Conservation (phyloP, 208 protist species). For the Leishmania arabica region DNA sequence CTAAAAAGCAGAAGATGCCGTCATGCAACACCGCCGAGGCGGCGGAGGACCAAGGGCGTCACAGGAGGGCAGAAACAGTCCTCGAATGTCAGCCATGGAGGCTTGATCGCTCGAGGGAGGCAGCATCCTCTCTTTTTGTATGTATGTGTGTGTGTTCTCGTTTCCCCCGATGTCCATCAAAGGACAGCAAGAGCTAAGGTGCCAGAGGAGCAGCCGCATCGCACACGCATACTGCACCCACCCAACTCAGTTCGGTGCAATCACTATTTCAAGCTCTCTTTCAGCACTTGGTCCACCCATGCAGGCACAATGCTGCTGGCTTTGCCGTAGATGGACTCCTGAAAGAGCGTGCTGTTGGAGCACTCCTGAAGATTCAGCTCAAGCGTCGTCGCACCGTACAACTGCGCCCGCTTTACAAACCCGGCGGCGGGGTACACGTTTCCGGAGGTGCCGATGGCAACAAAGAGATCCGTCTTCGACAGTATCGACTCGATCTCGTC, state of each 20-base stretch:
- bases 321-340: constrained; percentile 48
- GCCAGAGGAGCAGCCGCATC: background rate
- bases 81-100: background rate
- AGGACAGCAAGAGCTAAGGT: background rate
- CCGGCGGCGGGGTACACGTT: constrained; percentile 79
- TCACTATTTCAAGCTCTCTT: constrained; percentile 2
- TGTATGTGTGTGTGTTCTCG: no score
- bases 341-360: constrained; percentile 47
- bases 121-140: background rate
- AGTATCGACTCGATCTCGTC: constrained; percentile 48
- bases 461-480: constrained; percentile 59
- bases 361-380: constrained; percentile 66
- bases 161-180: background rate
- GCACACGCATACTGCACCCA: background rate
- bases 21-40: background rate
- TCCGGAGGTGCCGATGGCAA: constrained; percentile 72
- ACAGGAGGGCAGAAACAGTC: background rate
- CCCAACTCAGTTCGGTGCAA: background rate
- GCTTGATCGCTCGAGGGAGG: background rate
- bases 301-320: constrained; percentile 53
- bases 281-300: constrained; percentile 60
- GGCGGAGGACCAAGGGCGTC: background rate
- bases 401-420: constrained; percentile 41
- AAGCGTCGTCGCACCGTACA: constrained; percentile 44
- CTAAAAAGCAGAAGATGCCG: background rate